Percentiles rank a stretch among this genome's conserved stretches.
phyloP scores from a whole-genome alignment of 2,329 filamentous ascomycete genomes.

The Calonectria multiphialidica region DNA sequence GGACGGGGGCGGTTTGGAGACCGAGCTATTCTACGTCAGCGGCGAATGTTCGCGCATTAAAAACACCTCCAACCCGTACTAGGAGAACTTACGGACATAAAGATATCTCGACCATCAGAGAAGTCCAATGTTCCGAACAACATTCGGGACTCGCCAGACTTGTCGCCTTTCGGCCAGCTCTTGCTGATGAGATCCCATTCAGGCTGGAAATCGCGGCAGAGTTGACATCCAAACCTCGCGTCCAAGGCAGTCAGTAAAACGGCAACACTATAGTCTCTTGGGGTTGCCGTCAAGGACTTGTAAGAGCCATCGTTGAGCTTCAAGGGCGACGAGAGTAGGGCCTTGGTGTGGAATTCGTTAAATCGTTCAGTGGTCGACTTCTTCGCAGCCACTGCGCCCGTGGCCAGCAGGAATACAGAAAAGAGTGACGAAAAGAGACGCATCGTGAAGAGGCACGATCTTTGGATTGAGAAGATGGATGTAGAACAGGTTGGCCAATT shows the following conservation, averaged over 20 bases:
- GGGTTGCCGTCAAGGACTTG: constrained; percentile 78
- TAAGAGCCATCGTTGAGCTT: constrained; percentile 85
- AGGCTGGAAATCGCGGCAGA: constrained; percentile 92
- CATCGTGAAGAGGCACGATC: constrained; percentile 65
- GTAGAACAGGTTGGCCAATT: constrained; percentile 36
- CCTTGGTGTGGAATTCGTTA: constrained; percentile 76
- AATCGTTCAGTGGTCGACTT: constrained; percentile 76
- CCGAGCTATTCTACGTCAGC: constrained; percentile 71
- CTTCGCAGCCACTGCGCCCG: constrained; percentile 72
- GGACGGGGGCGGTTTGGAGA: constrained; percentile 92
- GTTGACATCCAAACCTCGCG: constrained; percentile 82
- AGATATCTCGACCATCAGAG: constrained; percentile 82
- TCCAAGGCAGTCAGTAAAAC: constrained; percentile 91
- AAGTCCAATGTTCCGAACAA: constrained; percentile 93
- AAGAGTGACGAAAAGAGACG: constrained; percentile 74
- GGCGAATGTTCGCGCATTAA: not conserved
- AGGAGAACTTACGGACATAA: constrained; percentile 77
- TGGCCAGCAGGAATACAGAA: constrained; percentile 71
- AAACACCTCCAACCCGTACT: not conserved
- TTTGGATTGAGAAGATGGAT: not conserved
- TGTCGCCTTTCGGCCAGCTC: constrained; percentile 90
- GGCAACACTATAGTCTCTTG: constrained; percentile 86
- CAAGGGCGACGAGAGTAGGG: constrained; percentile 74
- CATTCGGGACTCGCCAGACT: constrained; percentile 76
- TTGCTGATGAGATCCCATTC: constrained; percentile 91